Evolutionary conservation across 345 rosid genomes (phyloP), one percentile per base, ranked within the genome.

Genomic region (Bruguiera sexangula): DNA sequence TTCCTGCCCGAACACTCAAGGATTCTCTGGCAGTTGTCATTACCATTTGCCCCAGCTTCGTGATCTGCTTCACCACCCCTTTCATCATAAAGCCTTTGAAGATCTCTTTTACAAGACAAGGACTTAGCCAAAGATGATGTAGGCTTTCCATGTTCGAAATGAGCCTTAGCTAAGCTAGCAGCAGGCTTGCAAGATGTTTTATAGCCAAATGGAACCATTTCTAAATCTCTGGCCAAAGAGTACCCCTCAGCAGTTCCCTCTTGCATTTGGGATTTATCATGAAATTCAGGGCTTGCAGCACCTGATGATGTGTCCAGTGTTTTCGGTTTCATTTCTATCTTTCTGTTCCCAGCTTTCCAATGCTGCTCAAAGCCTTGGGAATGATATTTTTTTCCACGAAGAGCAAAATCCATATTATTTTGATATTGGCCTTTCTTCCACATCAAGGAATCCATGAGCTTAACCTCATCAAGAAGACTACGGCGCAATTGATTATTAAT

Each of bases 391-490:
- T 80, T 77, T 55, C 68, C 75, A 66, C 24, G 63, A 69, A 50
- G 68, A 77, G 69, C 5, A 73, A 52, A 60, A 65, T 66, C 60
- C 4, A 10, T 34, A 27, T 78, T 68, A 37, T 62, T 71, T 48
- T 53, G 76, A 51, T 69, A 69, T 65, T 21, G 67, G 60, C 80
- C 75, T 71, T 78, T 80, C 75, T 73, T 73, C 82, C 81, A 82
- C 50, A 84, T 80, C 76, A 83, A 75, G 29, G 78, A 78, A 74
- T 82, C 73, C 31, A 82, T 63, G 77, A 83, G 77, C 77, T 82
- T 83, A 66, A 86, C 87, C 73, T 85, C 89, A 62, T 80, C 89
- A 70, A 86, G 82, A 72, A 86, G 82, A 78, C 78, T 80, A 51
- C 78, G 72, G 15, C 79, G 62, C 37, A 71, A 55, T 61, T 73